A percentile compares a stretch with the other conserved stretches of the same genome.
phyloP scores from a whole-genome alignment of 495 filamentous ascomycete genomes.

The Penicillium bialowiezense region DNA sequence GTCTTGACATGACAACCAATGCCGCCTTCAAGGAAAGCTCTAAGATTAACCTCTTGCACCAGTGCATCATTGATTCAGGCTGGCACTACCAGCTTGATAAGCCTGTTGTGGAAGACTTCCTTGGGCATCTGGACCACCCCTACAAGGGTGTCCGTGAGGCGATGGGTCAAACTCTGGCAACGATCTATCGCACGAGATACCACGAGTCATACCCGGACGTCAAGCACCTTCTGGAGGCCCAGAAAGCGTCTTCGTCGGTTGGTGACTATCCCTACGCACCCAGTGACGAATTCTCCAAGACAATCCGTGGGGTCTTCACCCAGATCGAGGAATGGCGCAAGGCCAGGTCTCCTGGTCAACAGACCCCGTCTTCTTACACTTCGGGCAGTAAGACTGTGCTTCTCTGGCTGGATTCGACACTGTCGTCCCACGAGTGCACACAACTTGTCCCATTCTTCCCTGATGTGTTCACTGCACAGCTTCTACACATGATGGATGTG shows the following conservation, averaged over 20 bases:
- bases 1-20: constrained; percentile 90
- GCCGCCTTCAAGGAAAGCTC: constrained; percentile 99
- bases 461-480: constrained; percentile 79
- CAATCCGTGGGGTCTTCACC: constrained; percentile 72
- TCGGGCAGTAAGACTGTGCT: constrained; percentile 94
- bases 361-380: constrained; percentile 91
- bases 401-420: constrained; percentile 88
- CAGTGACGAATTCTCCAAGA: constrained; percentile 66
- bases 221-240: constrained; percentile 66
- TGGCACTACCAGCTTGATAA: constrained; percentile 96
- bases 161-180: constrained; percentile 84
- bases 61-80: constrained; percentile 80
- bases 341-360: constrained; percentile 80
- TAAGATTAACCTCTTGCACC: constrained; percentile 88
- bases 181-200: constrained; percentile 84
- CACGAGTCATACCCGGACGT: constrained; percentile 89
- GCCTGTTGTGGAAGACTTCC: constrained; percentile 85
- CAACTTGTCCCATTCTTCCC: constrained; percentile 91
- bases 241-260: constrained; percentile 76
- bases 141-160: constrained; percentile 96
- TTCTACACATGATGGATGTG: constrained; percentile 99
- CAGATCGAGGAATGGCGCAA: constrained; percentile 84
- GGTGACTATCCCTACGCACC: constrained; percentile 82
- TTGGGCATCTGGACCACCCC: constrained; percentile 89
- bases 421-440: constrained; percentile 89